Conservation (phyloP, 108 stramenopile genomes). For the Pseudonitzschia delicatissima region DNA sequence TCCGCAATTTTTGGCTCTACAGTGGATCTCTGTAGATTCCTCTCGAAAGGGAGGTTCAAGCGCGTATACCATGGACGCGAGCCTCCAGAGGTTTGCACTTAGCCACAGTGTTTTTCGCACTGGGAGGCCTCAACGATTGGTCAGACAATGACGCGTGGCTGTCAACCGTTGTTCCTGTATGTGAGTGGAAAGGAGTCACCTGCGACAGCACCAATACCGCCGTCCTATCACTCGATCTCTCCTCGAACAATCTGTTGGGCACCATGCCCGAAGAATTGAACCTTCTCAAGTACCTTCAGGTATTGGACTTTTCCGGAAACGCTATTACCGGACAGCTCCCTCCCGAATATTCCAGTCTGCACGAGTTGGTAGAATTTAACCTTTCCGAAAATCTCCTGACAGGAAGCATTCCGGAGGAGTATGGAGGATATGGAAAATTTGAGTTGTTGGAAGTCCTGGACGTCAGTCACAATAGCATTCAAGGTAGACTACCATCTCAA, state of each 20-base stretch:
- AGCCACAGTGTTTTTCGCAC: neutral
- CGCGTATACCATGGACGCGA: neutral
- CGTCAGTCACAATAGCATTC: neutral
- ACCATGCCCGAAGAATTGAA: constrained; percentile 7
- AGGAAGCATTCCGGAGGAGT: constrained; percentile 1
- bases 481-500: neutral
- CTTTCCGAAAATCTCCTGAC: constrained; percentile 7
- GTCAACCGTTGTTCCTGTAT: neutral
- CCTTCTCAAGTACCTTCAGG: constrained; percentile 2
- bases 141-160: neutral
- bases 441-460: neutral
- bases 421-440: neutral
- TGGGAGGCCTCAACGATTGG: neutral
- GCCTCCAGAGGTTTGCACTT: constrained; percentile 3
- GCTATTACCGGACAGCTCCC: constrained; percentile 41
- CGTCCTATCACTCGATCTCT: neutral
- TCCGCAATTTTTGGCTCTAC: constrained; percentile 6
- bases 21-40: neutral
- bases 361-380: constrained; percentile 11
- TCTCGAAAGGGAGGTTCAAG: neutral
- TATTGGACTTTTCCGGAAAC: constrained; percentile 19
- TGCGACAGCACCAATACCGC: neutral
- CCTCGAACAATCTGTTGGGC: constrained; percentile 1
- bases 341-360: constrained; percentile 30
- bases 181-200: constrained; percentile 3